Base-by-base conservation (phyloP, 2,329 filamentous ascomycete genomes). In the Epichloe aotearoae region DNA sequence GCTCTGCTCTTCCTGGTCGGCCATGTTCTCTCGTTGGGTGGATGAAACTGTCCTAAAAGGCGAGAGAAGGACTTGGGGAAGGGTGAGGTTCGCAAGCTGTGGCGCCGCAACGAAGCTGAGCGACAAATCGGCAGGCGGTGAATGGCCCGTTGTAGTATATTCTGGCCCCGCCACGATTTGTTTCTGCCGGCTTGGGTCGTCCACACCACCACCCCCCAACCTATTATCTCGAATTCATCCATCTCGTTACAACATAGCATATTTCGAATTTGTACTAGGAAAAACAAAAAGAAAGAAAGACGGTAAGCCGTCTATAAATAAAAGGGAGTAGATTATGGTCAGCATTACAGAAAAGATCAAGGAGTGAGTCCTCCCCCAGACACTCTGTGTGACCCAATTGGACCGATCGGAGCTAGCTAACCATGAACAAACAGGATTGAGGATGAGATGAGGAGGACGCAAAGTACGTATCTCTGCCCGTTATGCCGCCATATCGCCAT, bases 311-410 rank as follows among this genome's bases (percentile, higher is more conserved):
- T 61, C 58, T 61, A 52, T 60, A 63, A 64, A 62, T 15, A 62
- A 62, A 42, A 54, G 55, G 52, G 54, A 56, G 56, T 51, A 69
- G 78, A 72, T 5, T 63, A 98, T 98, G 93, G 93, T 97, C 70
- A 97, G 97, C 75, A 98, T 98, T 59, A 97, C 93, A 58, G 94
- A 98, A 51, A 97, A 95, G 79, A 98, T 98, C 75, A 98, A 98
- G 78, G 93, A 97, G 91, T 95, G 71, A 64, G 83, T 66, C 19
- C 33, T 19, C 17, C 34, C 42, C 43, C 7, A 10, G 12, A 6
- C 14, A 17, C 36, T 38, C 19, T 30, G 23, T 17, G 19, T 15
- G 5, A 47, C 54, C 46, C 52, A 38, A 52, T 49, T 11, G 33
- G 33, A 46, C 19, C 33, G 38, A 49, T 47, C 52, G 46, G 54